phyloP scores from a whole-genome alignment of 1,284 basidiomycete genomes.

The Marasmius oreades region DNA sequence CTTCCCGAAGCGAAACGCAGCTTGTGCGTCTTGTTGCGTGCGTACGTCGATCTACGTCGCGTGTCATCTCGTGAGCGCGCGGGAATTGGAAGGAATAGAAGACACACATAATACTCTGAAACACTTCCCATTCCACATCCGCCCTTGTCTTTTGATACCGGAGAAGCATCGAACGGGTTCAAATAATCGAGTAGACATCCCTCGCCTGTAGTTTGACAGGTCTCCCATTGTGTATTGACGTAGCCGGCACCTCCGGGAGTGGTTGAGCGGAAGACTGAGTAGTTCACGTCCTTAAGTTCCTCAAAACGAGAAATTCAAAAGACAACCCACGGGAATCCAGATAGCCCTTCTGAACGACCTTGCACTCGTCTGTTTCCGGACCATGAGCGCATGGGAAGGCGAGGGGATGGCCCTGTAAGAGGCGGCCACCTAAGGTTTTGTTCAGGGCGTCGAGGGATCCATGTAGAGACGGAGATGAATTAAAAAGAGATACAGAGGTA shows the following conservation, averaged over 20 bases:
- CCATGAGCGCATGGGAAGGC: constrained; percentile 24
- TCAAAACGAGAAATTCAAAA: background rate
- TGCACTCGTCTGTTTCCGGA: constrained; percentile 23
- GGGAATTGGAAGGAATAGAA: background rate
- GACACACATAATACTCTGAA: constrained; percentile 34
- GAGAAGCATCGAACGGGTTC: constrained; percentile 22
- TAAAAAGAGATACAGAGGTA: background rate
- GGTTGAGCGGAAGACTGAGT: constrained; percentile 21
- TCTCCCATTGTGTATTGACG: constrained; percentile 38
- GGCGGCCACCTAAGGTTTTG: constrained; percentile 17
- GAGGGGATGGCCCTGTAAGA: constrained; percentile 23
- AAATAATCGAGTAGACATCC: constrained; percentile 32
- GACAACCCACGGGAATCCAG: constrained; percentile 24
- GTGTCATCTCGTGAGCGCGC: background rate
- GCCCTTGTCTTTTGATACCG: constrained; percentile 21
- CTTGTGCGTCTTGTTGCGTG: constrained; percentile 33
- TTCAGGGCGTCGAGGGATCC: constrained; percentile 10
- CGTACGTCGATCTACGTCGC: constrained; percentile 40
- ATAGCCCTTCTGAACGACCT: constrained; percentile 19
- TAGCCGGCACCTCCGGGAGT: constrained; percentile 21
- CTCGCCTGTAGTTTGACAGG: constrained; percentile 32
- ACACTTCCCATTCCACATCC: constrained; percentile 37
- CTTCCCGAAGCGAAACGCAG: constrained; percentile 38
- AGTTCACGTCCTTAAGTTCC: background rate
- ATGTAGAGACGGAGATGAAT: background rate